These are phyloP conservation scores for Eudorina sp. DNA, from an alignment of 139 green algal species.

Conservation along the genomic window DNA sequence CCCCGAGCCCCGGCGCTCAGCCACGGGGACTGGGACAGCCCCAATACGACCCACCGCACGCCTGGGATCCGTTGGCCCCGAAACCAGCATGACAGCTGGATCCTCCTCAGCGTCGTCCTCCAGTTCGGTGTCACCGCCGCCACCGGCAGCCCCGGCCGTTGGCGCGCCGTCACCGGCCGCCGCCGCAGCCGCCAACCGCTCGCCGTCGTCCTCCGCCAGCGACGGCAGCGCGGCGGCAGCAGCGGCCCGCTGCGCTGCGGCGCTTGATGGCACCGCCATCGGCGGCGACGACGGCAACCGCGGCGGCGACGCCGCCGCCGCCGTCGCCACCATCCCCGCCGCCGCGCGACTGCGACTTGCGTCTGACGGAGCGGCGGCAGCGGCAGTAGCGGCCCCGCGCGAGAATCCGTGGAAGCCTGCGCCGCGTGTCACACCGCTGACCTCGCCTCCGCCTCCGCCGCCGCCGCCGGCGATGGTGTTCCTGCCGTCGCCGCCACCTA, in stretches of 20 bases:
- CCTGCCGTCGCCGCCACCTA: too few species aligned
- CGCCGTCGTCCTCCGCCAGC: background rate
- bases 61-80: background rate
- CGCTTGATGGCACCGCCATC: background rate
- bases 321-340: background rate
- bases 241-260: background rate
- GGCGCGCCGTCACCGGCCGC: background rate
- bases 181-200: background rate
- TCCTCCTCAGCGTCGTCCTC: constrained; percentile 1
- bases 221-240: background rate
- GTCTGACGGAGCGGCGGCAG: too few species aligned
- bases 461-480: too few species aligned
- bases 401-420: too few species aligned
- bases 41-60: too few species aligned
- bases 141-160: background rate
- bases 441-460: too few species aligned
- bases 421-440: too few species aligned
- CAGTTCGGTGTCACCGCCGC: background rate
- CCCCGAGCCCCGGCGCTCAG: background rate
- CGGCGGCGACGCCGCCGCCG: background rate
- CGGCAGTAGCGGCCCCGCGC: too few species aligned
- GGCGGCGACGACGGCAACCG: background rate
- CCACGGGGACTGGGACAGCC: too few species aligned
- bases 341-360: too few species aligned
- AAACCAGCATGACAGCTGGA: constrained; percentile 18